These are phyloP conservation scores for Stephania japonica DNA, from an alignment of 164 flowering plant species.

Conservation along the genomic window DNA sequence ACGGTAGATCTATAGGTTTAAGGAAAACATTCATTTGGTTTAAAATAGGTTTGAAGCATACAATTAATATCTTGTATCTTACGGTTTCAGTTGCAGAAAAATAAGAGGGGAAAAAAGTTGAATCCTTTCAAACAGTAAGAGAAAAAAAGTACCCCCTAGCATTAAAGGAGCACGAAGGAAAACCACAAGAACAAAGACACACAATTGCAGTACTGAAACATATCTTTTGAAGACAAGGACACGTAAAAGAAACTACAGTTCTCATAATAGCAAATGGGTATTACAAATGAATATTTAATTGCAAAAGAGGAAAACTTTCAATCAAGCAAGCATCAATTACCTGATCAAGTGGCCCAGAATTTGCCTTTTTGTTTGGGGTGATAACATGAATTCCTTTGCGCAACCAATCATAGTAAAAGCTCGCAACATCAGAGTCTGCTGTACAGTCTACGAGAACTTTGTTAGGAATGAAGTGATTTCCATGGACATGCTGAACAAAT, in stretches of 20 bases:
- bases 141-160: background rate
- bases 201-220: background rate
- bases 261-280: background rate
- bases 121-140: background rate
- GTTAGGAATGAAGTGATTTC: slow-evolving; percentile 88
- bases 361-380: slow-evolving; percentile 96
- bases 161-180: background rate
- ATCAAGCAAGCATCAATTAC: slow-evolving; percentile 26
- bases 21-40: background rate
- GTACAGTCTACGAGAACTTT: slow-evolving; percentile 93
- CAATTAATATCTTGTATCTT: background rate
- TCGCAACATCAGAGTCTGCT: slow-evolving; percentile 66
- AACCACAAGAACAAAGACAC: background rate
- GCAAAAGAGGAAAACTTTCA: background rate
- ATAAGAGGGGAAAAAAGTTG: background rate
- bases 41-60: background rate
- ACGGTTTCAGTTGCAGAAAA: background rate
- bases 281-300: background rate
- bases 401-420: slow-evolving; percentile 76
- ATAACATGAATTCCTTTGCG: slow-evolving; percentile 87
- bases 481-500: slow-evolving; percentile 75
- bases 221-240: background rate
- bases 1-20: background rate
- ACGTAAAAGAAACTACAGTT: background rate
- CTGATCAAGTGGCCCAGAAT: slow-evolving; percentile 97